phyloP scores from a whole-genome alignment of 179 eudicot genomes.

The Carnegiea gigantea region DNA sequence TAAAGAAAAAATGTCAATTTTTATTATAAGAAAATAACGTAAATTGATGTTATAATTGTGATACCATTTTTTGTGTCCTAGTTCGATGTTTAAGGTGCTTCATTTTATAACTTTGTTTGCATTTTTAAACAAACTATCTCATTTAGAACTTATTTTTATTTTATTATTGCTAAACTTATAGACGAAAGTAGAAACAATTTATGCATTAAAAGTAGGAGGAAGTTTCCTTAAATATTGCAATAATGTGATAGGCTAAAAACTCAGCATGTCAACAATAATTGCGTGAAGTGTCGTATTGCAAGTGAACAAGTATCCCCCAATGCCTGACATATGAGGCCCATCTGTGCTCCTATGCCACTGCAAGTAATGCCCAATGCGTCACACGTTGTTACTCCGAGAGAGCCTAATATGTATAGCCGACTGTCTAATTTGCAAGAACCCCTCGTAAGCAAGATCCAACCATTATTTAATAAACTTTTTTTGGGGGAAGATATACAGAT shows the following conservation, averaged over 20 bases:
- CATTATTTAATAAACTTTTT: no score
- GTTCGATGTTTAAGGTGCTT: not conserved
- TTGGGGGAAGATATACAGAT: no score
- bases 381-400: not conserved
- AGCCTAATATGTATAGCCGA: not conserved
- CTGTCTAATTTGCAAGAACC: not conserved
- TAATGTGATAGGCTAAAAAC: not conserved
- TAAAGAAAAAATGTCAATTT: no score
- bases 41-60: not conserved
- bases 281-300: not conserved
- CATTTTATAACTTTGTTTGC: no score
- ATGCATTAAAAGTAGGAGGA: not conserved
- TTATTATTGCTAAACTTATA: not conserved
- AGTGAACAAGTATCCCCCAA: not conserved
- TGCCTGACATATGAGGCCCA: conserved; percentile 4
- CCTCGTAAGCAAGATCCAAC: no score
- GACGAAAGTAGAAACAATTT: not conserved
- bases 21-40: no score
- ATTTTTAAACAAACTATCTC: no score
- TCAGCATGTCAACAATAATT: not conserved
- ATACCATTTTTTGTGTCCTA: no score
- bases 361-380: not conserved
- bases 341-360: not conserved
- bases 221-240: not conserved
- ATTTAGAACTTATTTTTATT: no score